These are phyloP conservation scores for Gardenia jasminoides DNA, from an alignment of 257 asterid genomes.

Conservation along the genomic window DNA sequence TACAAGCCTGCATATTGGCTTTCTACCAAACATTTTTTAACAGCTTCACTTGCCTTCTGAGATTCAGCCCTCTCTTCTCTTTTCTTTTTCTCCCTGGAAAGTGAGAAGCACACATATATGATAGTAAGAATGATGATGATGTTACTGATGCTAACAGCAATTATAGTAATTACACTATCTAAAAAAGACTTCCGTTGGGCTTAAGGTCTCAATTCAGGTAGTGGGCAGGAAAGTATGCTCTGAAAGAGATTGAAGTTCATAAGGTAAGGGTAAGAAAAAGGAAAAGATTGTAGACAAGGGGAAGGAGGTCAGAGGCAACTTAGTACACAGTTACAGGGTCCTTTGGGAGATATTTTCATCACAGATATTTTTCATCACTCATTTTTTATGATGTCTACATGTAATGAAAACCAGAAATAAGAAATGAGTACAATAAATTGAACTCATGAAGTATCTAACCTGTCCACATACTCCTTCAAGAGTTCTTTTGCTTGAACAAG, in stretches of 20 bases:
- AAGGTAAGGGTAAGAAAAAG: background rate
- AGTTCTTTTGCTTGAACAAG: conserved; percentile 99
- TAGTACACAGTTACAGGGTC: background rate
- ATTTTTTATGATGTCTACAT: background rate
- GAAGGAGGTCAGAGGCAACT: background rate
- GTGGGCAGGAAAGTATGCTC: background rate
- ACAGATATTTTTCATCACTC: background rate
- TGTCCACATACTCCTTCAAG: conserved; percentile 79
- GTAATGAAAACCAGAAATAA: background rate
- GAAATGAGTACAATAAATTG: background rate
- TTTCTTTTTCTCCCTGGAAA: conserved; percentile 86
- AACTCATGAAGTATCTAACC: conserved; percentile 44
- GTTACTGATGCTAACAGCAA: background rate
- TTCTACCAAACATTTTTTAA: conserved; percentile 51
- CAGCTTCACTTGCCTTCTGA: conserved; percentile 82
- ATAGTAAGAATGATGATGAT: background rate
- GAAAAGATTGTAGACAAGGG: background rate
- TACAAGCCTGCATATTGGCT: conserved; percentile 38
- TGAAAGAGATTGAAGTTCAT: background rate
- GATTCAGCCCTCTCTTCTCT: conserved; percentile 70
- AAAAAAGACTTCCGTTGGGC: background rate
- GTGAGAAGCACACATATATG: background rate
- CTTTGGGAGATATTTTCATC: background rate
- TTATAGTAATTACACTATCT: background rate
- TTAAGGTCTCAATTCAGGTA: background rate